phyloP scores from a whole-genome alignment of 2,329 filamentous ascomycete species.

The Fusarium denticulatum region DNA sequence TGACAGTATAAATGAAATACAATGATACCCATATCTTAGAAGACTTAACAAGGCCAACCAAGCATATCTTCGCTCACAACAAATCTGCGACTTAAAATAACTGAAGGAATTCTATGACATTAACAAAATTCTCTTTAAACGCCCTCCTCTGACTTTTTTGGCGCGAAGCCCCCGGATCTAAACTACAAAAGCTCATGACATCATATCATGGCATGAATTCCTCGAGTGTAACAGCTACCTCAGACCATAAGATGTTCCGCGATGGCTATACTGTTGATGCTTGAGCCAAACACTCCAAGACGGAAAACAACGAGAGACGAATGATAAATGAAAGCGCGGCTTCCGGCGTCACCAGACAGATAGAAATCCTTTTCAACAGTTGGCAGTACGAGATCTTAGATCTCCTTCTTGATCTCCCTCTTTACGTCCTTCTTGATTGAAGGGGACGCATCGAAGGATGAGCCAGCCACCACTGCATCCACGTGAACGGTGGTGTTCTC shows the following conservation, averaged over 20 bases:
- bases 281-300: conserved; percentile 35
- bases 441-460: conserved; percentile 59
- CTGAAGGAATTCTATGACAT: conserved; percentile 34
- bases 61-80: not conserved
- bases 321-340: conserved; percentile 12
- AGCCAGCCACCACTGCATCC: conserved; percentile 58
- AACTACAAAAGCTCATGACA: conserved; percentile 54
- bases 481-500: conserved; percentile 66
- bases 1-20: conserved; percentile 40
- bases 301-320: conserved; percentile 15
- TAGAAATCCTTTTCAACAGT: not conserved
- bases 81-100: not conserved
- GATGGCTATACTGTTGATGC: conserved; percentile 43
- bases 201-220: conserved; percentile 44
- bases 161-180: conserved; percentile 48
- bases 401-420: conserved; percentile 46
- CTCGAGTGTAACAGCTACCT: conserved; percentile 49
- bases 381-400: conserved; percentile 10
- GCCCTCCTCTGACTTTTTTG: conserved; percentile 37
- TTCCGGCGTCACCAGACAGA: not conserved
- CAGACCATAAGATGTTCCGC: conserved; percentile 51
- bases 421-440: conserved; percentile 54
- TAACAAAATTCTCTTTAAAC: conserved; percentile 39
- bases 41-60: not conserved
- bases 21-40: conserved; percentile 31